Evolutionary conservation across 2,329 filamentous ascomycete genomes (phyloP).

Genomic region (Delphinella strobiligena): DNA sequence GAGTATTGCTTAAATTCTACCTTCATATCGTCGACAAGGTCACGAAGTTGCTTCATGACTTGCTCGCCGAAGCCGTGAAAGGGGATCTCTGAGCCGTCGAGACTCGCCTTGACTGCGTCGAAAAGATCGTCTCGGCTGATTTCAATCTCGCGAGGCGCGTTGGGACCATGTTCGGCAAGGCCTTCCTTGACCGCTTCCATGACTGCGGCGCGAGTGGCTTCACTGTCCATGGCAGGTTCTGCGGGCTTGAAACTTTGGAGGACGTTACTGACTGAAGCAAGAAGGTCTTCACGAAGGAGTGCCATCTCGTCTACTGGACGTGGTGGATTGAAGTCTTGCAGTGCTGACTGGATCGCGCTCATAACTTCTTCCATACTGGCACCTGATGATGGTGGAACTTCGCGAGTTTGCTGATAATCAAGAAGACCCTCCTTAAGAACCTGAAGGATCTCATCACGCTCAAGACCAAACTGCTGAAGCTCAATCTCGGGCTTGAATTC

Average conservation of each 20-base stretch:
- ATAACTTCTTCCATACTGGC: constrained; percentile 68
- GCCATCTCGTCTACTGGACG: constrained; percentile 55
- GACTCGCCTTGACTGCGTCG: constrained; percentile 45
- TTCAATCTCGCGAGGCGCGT: constrained; percentile 30
- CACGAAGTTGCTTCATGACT: constrained; percentile 47
- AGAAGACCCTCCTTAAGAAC: constrained; percentile 79
- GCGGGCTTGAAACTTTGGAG: constrained; percentile 65
- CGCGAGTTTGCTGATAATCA: constrained; percentile 50
- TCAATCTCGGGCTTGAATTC: constrained; percentile 90
- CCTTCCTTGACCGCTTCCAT: constrained; percentile 48
- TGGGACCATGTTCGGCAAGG: constrained; percentile 34
- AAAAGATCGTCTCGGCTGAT: constrained; percentile 41
- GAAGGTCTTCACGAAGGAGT: constrained; percentile 70
- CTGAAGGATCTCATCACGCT: constrained; percentile 77
- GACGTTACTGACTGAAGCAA: constrained; percentile 73
- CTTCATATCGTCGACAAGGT: constrained; percentile 49
- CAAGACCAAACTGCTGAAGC: constrained; percentile 77
- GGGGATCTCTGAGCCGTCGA: constrained; percentile 41
- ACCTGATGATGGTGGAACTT: constrained; percentile 30
- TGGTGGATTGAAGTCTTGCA: constrained; percentile 70
- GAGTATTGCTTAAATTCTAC: constrained; percentile 66
- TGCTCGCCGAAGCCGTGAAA: constrained; percentile 45
- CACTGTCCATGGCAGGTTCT: constrained; percentile 27
- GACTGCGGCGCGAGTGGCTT: constrained; percentile 42
- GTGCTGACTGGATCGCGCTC: constrained; percentile 69